These are phyloP conservation scores for Malassezia nana DNA, from an alignment of 1,284 basidiomycete species.

Conservation along the genomic window DNA sequence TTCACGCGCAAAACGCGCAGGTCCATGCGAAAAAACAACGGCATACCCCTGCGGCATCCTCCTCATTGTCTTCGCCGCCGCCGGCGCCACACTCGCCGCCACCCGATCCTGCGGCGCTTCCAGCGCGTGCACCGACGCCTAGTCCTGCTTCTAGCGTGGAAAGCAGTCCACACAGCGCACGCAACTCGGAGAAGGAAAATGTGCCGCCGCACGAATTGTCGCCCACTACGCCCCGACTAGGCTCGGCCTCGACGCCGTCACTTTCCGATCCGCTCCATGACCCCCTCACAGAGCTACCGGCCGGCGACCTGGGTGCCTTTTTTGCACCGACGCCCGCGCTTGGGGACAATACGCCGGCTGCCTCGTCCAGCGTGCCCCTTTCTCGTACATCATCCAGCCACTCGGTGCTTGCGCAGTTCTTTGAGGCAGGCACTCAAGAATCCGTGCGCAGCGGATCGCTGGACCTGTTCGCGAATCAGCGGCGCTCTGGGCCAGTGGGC, in stretches of 20 bases:
- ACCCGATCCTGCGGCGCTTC: neutral
- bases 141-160: neutral
- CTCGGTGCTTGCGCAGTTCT: constrained; percentile 40
- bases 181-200: constrained; percentile 33
- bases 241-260: constrained; percentile 6
- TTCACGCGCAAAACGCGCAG: constrained; percentile 23
- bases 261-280: constrained; percentile 19
- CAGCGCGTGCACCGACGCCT: neutral
- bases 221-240: neutral
- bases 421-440: constrained; percentile 33
- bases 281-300: constrained; percentile 13
- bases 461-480: constrained; percentile 31
- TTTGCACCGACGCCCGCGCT: constrained; percentile 26
- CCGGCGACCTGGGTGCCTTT: constrained; percentile 26
- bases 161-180: neutral
- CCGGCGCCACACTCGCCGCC: neutral
- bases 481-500: constrained; percentile 19
- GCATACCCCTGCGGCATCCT: neutral
- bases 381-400: constrained; percentile 19
- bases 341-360: neutral
- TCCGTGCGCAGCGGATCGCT: constrained; percentile 28
- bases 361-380: neutral
- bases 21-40: neutral
- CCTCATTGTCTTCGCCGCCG: too few relatives aligned
- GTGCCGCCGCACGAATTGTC: constrained; percentile 15